Evolutionary conservation across 139 green algal species (phyloP).

Genomic region (Pleodorina starrii): DNA sequence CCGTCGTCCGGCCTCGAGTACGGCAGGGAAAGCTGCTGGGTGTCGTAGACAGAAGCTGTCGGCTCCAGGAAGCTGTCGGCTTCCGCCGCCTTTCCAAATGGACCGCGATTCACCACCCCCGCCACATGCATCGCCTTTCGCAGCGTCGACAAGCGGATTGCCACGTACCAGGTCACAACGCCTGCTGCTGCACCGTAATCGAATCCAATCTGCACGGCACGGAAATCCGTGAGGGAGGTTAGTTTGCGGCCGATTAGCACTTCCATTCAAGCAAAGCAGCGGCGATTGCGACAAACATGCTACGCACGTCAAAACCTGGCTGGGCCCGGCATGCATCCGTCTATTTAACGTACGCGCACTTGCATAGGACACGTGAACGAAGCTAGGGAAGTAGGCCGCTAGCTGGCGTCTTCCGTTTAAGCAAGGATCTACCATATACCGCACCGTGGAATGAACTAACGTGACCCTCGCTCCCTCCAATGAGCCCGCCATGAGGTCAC

Average conservation of each 20-base stretch:
- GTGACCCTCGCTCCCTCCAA: no score
- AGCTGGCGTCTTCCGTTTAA: no score
- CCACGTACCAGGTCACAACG: not conserved
- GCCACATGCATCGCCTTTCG: not conserved
- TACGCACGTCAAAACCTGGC: not conserved
- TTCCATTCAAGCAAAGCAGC: not conserved
- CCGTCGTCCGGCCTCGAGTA: not conserved
- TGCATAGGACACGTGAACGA: no score
- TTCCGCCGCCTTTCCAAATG: not conserved
- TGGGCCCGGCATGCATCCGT: not conserved
- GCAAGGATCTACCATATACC: no score
- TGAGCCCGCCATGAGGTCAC: no score
- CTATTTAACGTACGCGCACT: not conserved
- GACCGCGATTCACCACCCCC: not conserved
- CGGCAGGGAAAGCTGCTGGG: not conserved
- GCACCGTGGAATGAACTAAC: no score
- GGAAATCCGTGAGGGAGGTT: no score
- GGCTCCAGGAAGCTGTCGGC: no score
- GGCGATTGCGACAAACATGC: conserved; percentile 1
- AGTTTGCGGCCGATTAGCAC: not conserved
- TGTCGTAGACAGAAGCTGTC: no score
- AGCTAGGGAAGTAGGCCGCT: no score
- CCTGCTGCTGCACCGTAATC: not conserved
- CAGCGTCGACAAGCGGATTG: not conserved
- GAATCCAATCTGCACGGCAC: not conserved